Percentiles rank a stretch among this genome's conserved stretches.
phyloP scores from a whole-genome alignment of 805 yeast genomes.

The Osmozyma mogii region DNA sequence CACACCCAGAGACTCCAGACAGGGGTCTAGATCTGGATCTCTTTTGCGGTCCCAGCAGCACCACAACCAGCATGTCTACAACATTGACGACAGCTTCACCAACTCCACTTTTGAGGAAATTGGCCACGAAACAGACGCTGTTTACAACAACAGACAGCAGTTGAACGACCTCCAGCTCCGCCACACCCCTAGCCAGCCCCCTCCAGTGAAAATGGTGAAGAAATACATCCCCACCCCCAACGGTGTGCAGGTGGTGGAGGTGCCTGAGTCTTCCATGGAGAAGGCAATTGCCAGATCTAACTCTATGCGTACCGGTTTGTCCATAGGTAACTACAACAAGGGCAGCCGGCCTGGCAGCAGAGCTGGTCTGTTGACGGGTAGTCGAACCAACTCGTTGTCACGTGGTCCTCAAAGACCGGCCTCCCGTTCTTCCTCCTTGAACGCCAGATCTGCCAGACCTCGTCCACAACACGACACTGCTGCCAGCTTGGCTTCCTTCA shows the following conservation, averaged over 20 bases:
- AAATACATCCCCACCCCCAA: conserved; percentile 68
- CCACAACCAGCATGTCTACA: conserved; percentile 4
- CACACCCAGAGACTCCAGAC: conserved; percentile 5
- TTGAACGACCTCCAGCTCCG: conserved; percentile 28
- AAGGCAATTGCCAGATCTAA: conserved; percentile 33
- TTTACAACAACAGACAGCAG: conserved; percentile 24
- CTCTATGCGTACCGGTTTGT: conserved; percentile 27
- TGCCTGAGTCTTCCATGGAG: conserved; percentile 41
- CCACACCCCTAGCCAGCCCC: conserved; percentile 8
- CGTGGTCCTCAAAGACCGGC: too few relatives aligned
- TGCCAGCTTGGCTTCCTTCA: too few relatives aligned
- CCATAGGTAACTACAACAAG: conserved; percentile 20
- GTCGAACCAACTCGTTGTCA: too few relatives aligned
- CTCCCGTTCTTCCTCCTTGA: conserved; percentile 20
- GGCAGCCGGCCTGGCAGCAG: too few relatives aligned
- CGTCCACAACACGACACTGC: not conserved
- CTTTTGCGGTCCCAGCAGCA: not conserved
- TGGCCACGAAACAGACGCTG: conserved; percentile 14
- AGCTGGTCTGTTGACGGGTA: conserved; percentile 14
- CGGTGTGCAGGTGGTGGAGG: conserved; percentile 64
- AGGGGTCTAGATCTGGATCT: conserved; percentile 4
- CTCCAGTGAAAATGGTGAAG: conserved; percentile 41
- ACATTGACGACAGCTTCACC: conserved; percentile 24
- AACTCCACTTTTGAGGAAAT: conserved; percentile 26
- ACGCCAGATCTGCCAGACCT: conserved; percentile 8